A percentile compares a stretch with the other conserved stretches of the same genome.
Evolutionary conservation across 768 basidiomycete genomes (phyloP).

Genomic region (Brasilioporus rufonigricans): DNA sequence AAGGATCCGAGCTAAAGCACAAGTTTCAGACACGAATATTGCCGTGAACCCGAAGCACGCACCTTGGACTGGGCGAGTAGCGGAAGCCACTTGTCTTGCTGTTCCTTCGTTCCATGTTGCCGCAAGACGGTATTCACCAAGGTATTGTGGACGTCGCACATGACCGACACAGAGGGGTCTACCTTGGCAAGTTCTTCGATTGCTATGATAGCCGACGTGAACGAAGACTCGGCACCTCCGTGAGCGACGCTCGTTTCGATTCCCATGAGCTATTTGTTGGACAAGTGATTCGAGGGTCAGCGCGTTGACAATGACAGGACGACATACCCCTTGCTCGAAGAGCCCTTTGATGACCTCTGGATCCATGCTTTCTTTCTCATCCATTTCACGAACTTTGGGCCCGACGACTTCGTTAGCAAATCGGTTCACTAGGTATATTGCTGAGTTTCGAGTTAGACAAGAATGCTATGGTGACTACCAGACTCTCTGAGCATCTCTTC

Average conservation of each 20-base stretch:
- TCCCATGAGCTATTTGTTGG: conserved; percentile 78
- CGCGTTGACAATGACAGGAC: neutral
- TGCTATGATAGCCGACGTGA: conserved; percentile 92
- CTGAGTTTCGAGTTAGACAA: conserved; percentile 2
- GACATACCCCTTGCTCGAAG: conserved; percentile 90
- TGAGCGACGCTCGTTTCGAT: conserved; percentile 86
- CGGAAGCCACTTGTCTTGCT: conserved; percentile 88
- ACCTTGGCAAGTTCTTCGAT: conserved; percentile 97
- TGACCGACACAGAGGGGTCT: conserved; percentile 93
- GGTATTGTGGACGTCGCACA: conserved; percentile 98
- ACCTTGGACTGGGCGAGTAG: conserved; percentile 78
- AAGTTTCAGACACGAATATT: neutral
- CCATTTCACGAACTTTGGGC: conserved; percentile 95
- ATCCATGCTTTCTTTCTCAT: conserved; percentile 96
- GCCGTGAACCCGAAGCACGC: neutral
- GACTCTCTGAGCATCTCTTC: conserved; percentile 92
- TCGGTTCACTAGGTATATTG: conserved; percentile 61
- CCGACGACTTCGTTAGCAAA: conserved; percentile 88
- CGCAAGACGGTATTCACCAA: conserved; percentile 94
- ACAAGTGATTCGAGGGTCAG: neutral
- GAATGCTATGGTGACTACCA: conserved; percentile 46
- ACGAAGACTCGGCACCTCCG: conserved; percentile 87
- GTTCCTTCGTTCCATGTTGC: conserved; percentile 78
- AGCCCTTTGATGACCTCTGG: conserved; percentile 79
- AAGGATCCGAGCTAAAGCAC: conserved; percentile 82